A percentile compares a stretch with the other conserved stretches of the same genome.
These are phyloP conservation scores for Phylloporus rhodoxanthus DNA, from an alignment of 768 basidiomycete genomes.

Conservation along the genomic window DNA sequence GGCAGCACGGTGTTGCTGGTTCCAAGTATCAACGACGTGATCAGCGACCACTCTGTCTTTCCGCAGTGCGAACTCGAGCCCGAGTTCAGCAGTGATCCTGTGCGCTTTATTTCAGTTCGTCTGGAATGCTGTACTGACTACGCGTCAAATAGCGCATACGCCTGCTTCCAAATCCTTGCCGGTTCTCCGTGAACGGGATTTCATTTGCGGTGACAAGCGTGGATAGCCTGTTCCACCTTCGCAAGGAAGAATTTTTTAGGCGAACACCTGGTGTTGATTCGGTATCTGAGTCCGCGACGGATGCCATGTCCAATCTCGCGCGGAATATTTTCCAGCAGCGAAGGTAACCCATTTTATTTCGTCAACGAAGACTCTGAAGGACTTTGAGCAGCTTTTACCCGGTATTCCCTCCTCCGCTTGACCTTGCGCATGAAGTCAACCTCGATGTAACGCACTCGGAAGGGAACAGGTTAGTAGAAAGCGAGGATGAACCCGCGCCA, in stretches of 20 bases:
- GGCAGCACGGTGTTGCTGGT: slow-evolving; percentile 71
- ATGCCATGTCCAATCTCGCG: slow-evolving; percentile 73
- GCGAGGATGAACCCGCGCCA: slow-evolving; percentile 48
- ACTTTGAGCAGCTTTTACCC: slow-evolving; percentile 76
- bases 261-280: slow-evolving; percentile 56
- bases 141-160: slow-evolving; percentile 55
- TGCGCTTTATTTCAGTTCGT: slow-evolving; percentile 28
- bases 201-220: slow-evolving; percentile 76
- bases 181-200: slow-evolving; percentile 81
- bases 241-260: slow-evolving; percentile 75
- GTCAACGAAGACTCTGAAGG: neutral
- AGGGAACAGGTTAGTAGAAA: slow-evolving; percentile 35
- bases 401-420: slow-evolving; percentile 78
- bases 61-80: slow-evolving; percentile 68
- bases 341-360: slow-evolving; percentile 45
- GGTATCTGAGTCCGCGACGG: slow-evolving; percentile 45
- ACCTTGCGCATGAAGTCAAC: slow-evolving; percentile 75
- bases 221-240: slow-evolving; percentile 85
- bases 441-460: slow-evolving; percentile 80
- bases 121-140: neutral
- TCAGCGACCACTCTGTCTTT: slow-evolving; percentile 75
- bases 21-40: slow-evolving; percentile 77
- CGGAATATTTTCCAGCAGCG: slow-evolving; percentile 82
- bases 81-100: slow-evolving; percentile 45
- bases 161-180: slow-evolving; percentile 80